phyloP scores from a whole-genome alignment of 768 basidiomycete species.

The Polyporus arcularius region DNA sequence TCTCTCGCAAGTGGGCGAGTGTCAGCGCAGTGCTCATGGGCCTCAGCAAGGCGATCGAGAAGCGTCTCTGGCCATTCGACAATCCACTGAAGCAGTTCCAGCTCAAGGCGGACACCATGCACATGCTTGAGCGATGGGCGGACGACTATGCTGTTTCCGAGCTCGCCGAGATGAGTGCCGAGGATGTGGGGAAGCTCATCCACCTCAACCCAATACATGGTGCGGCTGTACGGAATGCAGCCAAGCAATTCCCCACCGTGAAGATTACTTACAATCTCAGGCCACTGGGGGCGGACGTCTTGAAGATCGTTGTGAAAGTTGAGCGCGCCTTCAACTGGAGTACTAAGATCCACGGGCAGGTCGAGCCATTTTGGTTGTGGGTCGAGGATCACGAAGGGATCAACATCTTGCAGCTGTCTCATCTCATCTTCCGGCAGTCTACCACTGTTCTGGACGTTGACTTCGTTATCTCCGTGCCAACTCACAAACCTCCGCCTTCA shows the following conservation, averaged over 20 bases:
- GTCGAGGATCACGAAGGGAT: slow-evolving; percentile 82
- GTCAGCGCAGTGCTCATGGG: slow-evolving; percentile 79
- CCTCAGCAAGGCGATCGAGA: slow-evolving; percentile 92
- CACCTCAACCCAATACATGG: slow-evolving; percentile 89
- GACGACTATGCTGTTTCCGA: slow-evolving; percentile 79
- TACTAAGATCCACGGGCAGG: slow-evolving; percentile 65
- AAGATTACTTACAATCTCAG: slow-evolving; percentile 67
- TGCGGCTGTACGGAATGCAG: slow-evolving; percentile 71
- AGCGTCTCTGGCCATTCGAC: slow-evolving; percentile 92
- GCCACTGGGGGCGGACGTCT: slow-evolving; percentile 82
- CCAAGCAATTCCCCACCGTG: slow-evolving; percentile 81
- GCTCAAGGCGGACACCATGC: slow-evolving; percentile 75
- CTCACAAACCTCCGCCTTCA: slow-evolving; percentile 56
- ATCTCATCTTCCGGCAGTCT: slow-evolving; percentile 68
- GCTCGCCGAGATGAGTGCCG: slow-evolving; percentile 64
- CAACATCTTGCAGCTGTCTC: slow-evolving; percentile 80
- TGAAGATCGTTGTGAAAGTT: slow-evolving; percentile 71
- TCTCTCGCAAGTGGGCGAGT: slow-evolving; percentile 90
- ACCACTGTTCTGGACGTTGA: slow-evolving; percentile 63
- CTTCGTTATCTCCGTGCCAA: slow-evolving; percentile 78
- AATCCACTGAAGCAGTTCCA: slow-evolving; percentile 84
- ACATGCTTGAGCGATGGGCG: slow-evolving; percentile 77
- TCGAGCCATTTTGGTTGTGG: slow-evolving; percentile 96
- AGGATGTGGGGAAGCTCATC: slow-evolving; percentile 74
- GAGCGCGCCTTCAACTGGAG: slow-evolving; percentile 80